Percentiles rank a stretch among this genome's conserved stretches.
Conservation (phyloP, 129 eudicot genomes). For the Helianthus tuberosus region DNA sequence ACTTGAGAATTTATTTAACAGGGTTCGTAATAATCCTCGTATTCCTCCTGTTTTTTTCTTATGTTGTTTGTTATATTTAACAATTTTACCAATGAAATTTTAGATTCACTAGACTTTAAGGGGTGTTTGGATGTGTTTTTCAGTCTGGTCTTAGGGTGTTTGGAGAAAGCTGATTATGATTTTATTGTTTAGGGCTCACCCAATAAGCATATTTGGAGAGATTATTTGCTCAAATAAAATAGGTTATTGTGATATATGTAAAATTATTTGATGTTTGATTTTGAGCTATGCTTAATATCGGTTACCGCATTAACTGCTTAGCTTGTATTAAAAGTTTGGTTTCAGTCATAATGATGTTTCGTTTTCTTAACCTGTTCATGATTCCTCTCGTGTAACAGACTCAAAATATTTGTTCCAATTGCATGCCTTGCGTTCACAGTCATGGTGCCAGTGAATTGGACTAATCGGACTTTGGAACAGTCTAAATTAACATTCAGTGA, state of each 20-base stretch:
- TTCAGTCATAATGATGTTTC: conserved; percentile 3
- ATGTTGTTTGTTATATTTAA: not conserved
- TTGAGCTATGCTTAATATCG: not conserved
- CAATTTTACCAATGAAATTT: not conserved
- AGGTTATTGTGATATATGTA: not conserved
- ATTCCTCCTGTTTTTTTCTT: conserved; percentile 9
- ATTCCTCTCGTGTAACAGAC: conserved; percentile 42
- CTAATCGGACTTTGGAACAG: conserved; percentile 56
- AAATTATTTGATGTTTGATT: not conserved
- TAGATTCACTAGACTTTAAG: not conserved
- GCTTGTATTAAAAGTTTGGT: not conserved
- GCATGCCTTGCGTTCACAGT: conserved; percentile 65
- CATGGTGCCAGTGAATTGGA: conserved; percentile 79
- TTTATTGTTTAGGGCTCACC: not conserved
- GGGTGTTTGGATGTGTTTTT: conserved; percentile 11
- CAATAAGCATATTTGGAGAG: not conserved
- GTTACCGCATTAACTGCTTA: too few species aligned
- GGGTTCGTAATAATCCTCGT: conserved; percentile 55
- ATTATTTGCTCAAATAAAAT: not conserved
- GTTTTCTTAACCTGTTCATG: not conserved
- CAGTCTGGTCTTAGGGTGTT: not conserved
- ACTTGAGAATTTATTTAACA: conserved; percentile 76
- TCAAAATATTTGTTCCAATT: conserved; percentile 77
- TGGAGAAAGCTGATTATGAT: not conserved
- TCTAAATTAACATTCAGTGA: conserved; percentile 58